Conservation (phyloP, 306 rosid genomes). For the Albizia julibrissin region DNA sequence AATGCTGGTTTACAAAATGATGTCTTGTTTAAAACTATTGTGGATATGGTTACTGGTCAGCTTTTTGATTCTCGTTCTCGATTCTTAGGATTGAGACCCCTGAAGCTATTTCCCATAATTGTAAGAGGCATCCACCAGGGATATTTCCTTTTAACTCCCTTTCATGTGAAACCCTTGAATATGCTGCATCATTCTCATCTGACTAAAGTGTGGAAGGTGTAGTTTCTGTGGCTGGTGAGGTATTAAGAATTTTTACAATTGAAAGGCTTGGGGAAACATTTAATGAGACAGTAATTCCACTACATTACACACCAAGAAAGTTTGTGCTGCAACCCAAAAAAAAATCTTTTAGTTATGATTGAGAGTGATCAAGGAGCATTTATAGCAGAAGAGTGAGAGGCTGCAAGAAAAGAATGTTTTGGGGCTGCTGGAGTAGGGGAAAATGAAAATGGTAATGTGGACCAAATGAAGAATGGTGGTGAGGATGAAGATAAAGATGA, state of each 20-base stretch:
- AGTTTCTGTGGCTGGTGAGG: slow-evolving; percentile 89
- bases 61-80: slow-evolving; percentile 94
- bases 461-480: slow-evolving; percentile 91
- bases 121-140: slow-evolving; percentile 97
- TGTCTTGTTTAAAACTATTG: slow-evolving; percentile 91
- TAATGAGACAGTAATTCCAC: slow-evolving; percentile 92
- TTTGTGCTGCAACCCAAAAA: slow-evolving; percentile 84
- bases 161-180: slow-evolving; percentile 94
- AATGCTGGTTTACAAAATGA: slow-evolving; percentile 89
- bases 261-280: slow-evolving; percentile 98
- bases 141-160: slow-evolving; percentile 92
- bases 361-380: slow-evolving; percentile 98
- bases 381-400: slow-evolving; percentile 90
- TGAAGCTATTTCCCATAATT: slow-evolving; percentile 74
- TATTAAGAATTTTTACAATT: slow-evolving; percentile 84
- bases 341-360: slow-evolving; percentile 75
- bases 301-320: slow-evolving; percentile 98
- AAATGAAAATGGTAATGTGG: slow-evolving; percentile 77
- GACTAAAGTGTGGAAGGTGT: slow-evolving; percentile 98
- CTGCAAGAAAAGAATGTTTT: slow-evolving; percentile 85
- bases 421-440: slow-evolving; percentile 76
- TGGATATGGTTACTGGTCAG: slow-evolving; percentile 99
- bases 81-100: slow-evolving; percentile 96
- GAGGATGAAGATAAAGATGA: slow-evolving; percentile 86
- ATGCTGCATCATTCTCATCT: slow-evolving; percentile 91